A percentile compares a stretch with the other conserved stretches of the same genome.
These are phyloP conservation scores for Avena eriantha DNA, from an alignment of 176 grass and related monocot species.

Conservation along the genomic window DNA sequence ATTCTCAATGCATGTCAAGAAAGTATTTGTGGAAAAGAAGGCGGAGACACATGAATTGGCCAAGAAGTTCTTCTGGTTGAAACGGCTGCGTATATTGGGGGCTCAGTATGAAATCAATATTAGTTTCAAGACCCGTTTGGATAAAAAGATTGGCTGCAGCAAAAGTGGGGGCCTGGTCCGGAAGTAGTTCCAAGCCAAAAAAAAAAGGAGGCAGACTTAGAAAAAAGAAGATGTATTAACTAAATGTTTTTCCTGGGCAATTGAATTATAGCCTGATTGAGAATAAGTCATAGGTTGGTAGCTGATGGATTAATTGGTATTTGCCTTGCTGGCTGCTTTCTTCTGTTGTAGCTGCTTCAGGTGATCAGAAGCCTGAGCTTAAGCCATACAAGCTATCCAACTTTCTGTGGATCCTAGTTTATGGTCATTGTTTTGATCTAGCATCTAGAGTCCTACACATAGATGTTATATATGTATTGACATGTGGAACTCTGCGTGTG, in stretches of 20 bases:
- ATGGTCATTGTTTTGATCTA: not conserved
- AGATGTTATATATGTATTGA: not conserved
- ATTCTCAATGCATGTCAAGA: slow-evolving; percentile 60
- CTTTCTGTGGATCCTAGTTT: too few species aligned
- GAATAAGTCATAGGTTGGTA: not conserved
- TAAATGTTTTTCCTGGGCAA: not conserved
- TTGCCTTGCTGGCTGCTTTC: not conserved
- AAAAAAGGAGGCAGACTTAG: not conserved
- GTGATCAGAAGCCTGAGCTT: too few species aligned
- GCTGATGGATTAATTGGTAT: slow-evolving; percentile 7
- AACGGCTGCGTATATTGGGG: slow-evolving; percentile 49
- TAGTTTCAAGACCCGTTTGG: slow-evolving; percentile 59
- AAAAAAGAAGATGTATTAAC: not conserved
- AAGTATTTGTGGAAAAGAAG: slow-evolving; percentile 49
- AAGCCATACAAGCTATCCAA: too few species aligned
- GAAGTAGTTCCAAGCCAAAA: slow-evolving; percentile 8
- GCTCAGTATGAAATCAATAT: slow-evolving; percentile 60
- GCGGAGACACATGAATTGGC: slow-evolving; percentile 35
- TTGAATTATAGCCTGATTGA: not conserved
- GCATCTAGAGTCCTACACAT: not conserved
- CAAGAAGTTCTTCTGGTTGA: slow-evolving; percentile 67
- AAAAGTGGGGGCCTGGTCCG: not conserved
- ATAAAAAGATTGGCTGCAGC: slow-evolving; percentile 36
- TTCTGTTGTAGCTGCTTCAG: not conserved
- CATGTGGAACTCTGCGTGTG: not conserved